Evolutionary conservation across 805 yeast genomes (phyloP).

Genomic region (Brettanomyces nanus): DNA sequence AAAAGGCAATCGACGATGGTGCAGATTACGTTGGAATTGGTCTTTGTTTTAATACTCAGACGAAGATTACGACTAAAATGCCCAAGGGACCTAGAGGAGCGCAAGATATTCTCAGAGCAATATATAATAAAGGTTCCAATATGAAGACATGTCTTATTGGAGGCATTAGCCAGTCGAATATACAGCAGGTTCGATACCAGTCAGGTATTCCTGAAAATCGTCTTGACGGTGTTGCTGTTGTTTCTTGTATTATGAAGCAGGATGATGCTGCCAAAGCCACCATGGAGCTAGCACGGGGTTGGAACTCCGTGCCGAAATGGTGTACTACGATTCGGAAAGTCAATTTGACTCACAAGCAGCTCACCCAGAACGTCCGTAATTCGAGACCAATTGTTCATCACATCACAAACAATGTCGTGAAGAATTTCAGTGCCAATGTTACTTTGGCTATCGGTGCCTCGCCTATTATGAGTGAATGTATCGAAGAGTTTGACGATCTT

Average conservation of each 20-base stretch:
- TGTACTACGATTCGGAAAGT: slow-evolving; percentile 1
- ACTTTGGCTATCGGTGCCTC: slow-evolving; percentile 78
- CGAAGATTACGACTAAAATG: slow-evolving; percentile 48
- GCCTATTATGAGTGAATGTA: slow-evolving; percentile 79
- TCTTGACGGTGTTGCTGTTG: slow-evolving; percentile 82
- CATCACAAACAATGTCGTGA: slow-evolving; percentile 83
- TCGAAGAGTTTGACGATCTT: slow-evolving; percentile 60
- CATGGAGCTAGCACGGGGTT: slow-evolving; percentile 21
- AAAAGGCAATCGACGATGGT: slow-evolving; percentile 37
- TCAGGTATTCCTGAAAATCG: slow-evolving; percentile 35
- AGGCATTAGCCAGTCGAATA: slow-evolving; percentile 61
- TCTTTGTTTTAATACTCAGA: slow-evolving; percentile 63
- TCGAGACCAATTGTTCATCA: slow-evolving; percentile 67
- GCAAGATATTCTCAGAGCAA: slow-evolving; percentile 39
- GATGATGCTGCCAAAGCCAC: slow-evolving; percentile 31
- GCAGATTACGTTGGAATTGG: slow-evolving; percentile 83
- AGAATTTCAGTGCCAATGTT: slow-evolving; percentile 80
- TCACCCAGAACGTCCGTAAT: background rate
- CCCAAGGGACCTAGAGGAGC: slow-evolving; percentile 71
- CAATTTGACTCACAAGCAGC: background rate
- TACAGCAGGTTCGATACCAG: slow-evolving; percentile 47
- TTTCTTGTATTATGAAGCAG: slow-evolving; percentile 74
- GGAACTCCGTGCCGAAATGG: slow-evolving; percentile 25
- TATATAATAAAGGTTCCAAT: slow-evolving; percentile 28
- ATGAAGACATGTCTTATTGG: slow-evolving; percentile 73